A percentile compares a stretch with the other conserved stretches of the same genome.
These are phyloP conservation scores for Scheffersomyces amazonensis DNA, from an alignment of 805 yeast species.

Conservation along the genomic window DNA sequence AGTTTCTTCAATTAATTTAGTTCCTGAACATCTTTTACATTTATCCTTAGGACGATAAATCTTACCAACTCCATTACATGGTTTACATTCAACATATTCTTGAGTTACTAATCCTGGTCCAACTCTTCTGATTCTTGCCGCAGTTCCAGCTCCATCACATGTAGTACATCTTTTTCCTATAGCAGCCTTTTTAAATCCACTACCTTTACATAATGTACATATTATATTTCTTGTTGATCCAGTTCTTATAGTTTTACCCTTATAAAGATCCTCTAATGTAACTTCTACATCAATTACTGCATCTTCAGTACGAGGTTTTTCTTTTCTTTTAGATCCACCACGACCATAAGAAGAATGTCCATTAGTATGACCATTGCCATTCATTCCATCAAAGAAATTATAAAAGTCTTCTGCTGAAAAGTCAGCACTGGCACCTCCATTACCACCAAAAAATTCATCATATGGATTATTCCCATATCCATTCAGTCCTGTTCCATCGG, in stretches of 20 bases:
- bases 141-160: conserved; percentile 73
- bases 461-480: conserved; percentile 32
- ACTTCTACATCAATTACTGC: conserved; percentile 65
- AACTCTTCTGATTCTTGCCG: conserved; percentile 56
- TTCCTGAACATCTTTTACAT: conserved; percentile 77
- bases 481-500: conserved; percentile 20
- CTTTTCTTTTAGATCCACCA: conserved; percentile 12
- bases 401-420: conserved; percentile 75
- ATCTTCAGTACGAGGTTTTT: conserved; percentile 52
- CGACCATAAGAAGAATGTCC: conserved; percentile 11
- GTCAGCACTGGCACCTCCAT: conserved; percentile 37
- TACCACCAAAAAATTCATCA: conserved; percentile 36
- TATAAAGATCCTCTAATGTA: conserved; percentile 69
- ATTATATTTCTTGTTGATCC: conserved; percentile 68
- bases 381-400: conserved; percentile 57
- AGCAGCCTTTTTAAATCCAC: conserved; percentile 68
- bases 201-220: conserved; percentile 72
- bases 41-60: conserved; percentile 59
- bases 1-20: conserved; percentile 56
- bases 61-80: conserved; percentile 72
- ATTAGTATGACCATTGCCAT: conserved; percentile 13
- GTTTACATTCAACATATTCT: conserved; percentile 56
- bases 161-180: conserved; percentile 52
- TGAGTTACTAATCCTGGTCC: conserved; percentile 76
- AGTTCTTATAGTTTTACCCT: conserved; percentile 77